Conservation (phyloP, 139 green algal species). For the Pleodorina starrii region DNA sequence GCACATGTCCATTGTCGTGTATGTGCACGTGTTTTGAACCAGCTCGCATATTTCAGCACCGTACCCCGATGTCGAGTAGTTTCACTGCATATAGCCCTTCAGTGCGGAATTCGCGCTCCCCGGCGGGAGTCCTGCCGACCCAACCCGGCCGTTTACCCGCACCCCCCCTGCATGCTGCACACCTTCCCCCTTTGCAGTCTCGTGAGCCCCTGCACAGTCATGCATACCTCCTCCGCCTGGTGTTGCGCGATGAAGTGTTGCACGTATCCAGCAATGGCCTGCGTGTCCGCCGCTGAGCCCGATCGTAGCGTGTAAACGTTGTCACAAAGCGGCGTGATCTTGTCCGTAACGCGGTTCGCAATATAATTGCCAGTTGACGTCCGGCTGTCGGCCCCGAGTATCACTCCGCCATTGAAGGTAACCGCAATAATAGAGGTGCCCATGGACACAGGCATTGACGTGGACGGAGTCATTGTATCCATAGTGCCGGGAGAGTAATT, state of each 20-base stretch:
- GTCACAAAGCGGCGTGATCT: conserved; percentile 81
- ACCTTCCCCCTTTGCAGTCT: no score
- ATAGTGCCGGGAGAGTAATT: neutral
- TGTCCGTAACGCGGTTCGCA: conserved; percentile 93
- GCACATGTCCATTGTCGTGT: no score
- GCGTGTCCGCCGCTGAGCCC: conserved; percentile 72
- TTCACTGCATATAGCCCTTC: no score
- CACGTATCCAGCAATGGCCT: conserved; percentile 74
- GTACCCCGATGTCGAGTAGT: no score
- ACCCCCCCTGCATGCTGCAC: no score
- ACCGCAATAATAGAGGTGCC: conserved; percentile 95
- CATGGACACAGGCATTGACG: conserved; percentile 45
- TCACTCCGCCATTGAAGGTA: conserved; percentile 88
- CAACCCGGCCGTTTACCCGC: no score
- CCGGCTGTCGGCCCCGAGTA: conserved; percentile 87
- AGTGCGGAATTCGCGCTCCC: no score
- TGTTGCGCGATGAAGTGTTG: conserved; percentile 79
- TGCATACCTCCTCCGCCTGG: conserved; percentile 76
- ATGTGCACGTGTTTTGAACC: no score
- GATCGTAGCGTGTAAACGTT: conserved; percentile 72
- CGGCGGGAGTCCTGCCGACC: no score
- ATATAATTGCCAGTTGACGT: conserved; percentile 92
- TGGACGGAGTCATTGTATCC: neutral
- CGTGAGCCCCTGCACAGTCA: no score
- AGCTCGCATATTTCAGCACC: no score